Base-by-base conservation (phyloP, 2,329 filamentous ascomycete species). In the Leptographium galeiforme region DNA sequence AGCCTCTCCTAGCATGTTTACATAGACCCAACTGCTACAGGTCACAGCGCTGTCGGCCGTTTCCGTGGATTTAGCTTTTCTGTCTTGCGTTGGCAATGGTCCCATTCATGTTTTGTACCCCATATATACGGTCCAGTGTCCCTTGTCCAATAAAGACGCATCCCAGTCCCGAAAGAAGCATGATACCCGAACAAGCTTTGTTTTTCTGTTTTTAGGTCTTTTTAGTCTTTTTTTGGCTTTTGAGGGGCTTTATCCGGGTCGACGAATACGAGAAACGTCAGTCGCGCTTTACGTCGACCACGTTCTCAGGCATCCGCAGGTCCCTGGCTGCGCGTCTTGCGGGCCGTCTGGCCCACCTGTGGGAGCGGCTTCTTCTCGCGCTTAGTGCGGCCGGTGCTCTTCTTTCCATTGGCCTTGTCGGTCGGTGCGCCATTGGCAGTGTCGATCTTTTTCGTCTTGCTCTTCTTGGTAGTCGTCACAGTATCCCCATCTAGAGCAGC, bases 291-390 rank as follows among this genome's bases (percentile, higher is more conserved):
- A 19, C 7, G 14, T 18, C 39, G 8, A 11, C 30, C 34, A 3
- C n/a, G 13, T 7, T 6, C 8, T 57, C 25, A 57, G 14, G 47
- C 53, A 8, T 55, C 54, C 19, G 34, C 58, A 6, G 55, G 60
- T 4, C 64, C 67, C 54, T 71, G 68, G 56, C 68, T 71, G 51
- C 68, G 63, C 2, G 68, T 71, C 62, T 68, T 70, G 25, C 68
- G 63, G 12, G 62, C 62, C 5, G 68, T 68, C 53, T 58, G 60
- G 14, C 68, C 68, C 8, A 67, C 63, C 0, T 63, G 55, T 12
- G 62, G 59, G 7, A 60, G 51, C 4, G 54, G 45, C 32, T 64
- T 63, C 58, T 63, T 63, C 54, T 63, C 61, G n/a, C 52, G 51
- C 53, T 59, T 60, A 45, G 57, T 30, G 19, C 55, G 52, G 46